Conservation (phyloP, 2,329 filamentous ascomycete species). For the Fusarium buharicum region DNA sequence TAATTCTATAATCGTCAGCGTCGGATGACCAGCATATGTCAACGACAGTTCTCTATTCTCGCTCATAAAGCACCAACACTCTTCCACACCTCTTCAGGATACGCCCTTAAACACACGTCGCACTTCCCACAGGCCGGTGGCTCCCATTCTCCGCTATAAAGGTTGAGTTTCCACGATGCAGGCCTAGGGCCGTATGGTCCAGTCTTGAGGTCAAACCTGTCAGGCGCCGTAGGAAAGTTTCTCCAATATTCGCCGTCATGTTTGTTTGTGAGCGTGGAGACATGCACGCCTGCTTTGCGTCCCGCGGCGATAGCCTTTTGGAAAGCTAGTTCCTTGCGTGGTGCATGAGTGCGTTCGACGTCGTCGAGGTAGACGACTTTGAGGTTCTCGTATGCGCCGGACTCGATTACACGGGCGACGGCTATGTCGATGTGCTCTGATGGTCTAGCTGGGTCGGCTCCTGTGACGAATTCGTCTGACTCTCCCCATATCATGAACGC, state of each 20-base stretch:
- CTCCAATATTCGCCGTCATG: slow-evolving; percentile 25
- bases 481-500: slow-evolving; percentile 17
- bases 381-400: neutral
- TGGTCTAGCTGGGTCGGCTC: neutral
- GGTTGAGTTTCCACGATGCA: slow-evolving; percentile 8
- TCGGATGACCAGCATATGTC: neutral
- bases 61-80: neutral
- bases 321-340: neutral
- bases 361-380: slow-evolving; percentile 25
- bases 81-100: slow-evolving; percentile 29
- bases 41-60: neutral
- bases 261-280: slow-evolving; percentile 25
- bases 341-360: neutral
- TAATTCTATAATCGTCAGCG: neutral
- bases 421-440: slow-evolving; percentile 5
- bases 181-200: slow-evolving; percentile 24
- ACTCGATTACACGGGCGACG: slow-evolving; percentile 15
- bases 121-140: slow-evolving; percentile 30
- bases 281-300: slow-evolving; percentile 6
- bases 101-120: slow-evolving; percentile 20
- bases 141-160: slow-evolving; percentile 21
- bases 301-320: slow-evolving; percentile 18
- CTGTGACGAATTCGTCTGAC: rapidly evolving
- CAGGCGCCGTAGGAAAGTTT: slow-evolving; percentile 24
- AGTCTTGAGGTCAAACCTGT: slow-evolving; percentile 31